Percentiles rank a stretch among this genome's conserved stretches.
Evolutionary conservation across 441 rosid genomes (phyloP).

Genomic region (Populus hybrid): DNA sequence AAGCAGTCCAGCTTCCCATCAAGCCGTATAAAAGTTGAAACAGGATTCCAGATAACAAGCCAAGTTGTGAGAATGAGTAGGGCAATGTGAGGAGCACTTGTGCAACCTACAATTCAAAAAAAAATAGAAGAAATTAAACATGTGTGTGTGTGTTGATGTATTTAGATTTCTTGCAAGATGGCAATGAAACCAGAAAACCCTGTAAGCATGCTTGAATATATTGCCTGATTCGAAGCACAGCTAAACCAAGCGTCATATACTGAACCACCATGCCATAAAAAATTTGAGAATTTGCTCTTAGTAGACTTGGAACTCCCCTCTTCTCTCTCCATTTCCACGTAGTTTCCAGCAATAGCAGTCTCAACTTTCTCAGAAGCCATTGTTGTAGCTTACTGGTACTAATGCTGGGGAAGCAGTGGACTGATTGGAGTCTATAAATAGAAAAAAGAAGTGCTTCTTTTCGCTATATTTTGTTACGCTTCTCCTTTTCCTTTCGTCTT

Average conservation of each 20-base stretch:
- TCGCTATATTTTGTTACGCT: background rate
- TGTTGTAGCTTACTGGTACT: slow-evolving; percentile 3
- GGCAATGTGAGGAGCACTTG: slow-evolving; percentile 92
- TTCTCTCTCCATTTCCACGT: slow-evolving; percentile 43
- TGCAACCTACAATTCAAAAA: slow-evolving; percentile 51
- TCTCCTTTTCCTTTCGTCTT: background rate
- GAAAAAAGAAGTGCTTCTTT: slow-evolving; percentile 25
- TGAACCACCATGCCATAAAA: slow-evolving; percentile 31
- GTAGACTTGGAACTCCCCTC: slow-evolving; percentile 37
- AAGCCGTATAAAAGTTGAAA: slow-evolving; percentile 83
- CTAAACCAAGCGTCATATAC: too few species aligned
- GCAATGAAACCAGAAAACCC: too few species aligned
- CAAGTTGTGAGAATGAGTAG: slow-evolving; percentile 91
- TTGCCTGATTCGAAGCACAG: too few species aligned
- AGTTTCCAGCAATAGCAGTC: slow-evolving; percentile 84
- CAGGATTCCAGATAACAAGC: slow-evolving; percentile 80
- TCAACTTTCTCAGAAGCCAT: slow-evolving; percentile 98
- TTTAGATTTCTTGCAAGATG: too few species aligned
- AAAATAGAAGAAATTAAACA: too few species aligned
- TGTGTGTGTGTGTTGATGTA: too few species aligned
- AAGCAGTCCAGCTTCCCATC: slow-evolving; percentile 97
- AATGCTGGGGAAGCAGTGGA: slow-evolving; percentile 16
- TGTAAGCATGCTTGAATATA: too few species aligned
- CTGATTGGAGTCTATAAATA: slow-evolving; percentile 43
- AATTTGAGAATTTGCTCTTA: slow-evolving; percentile 50